Conservation (phyloP, 2,329 filamentous ascomycete species). For the Aspergillus chevalieri region DNA sequence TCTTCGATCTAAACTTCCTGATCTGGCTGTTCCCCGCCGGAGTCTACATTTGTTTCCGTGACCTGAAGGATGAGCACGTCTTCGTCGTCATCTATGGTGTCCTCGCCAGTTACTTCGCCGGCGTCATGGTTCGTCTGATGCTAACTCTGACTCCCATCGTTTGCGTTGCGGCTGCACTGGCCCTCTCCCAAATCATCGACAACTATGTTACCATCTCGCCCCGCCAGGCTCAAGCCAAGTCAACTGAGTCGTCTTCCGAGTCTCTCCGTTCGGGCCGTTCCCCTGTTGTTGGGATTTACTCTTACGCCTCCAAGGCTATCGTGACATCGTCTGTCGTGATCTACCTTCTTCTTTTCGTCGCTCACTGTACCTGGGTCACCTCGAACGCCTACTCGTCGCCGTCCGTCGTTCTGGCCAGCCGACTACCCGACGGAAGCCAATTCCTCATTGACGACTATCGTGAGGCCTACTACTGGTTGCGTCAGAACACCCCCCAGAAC, state of each 20-base stretch:
- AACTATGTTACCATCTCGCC: slow-evolving; percentile 71
- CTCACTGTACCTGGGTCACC: slow-evolving; percentile 98
- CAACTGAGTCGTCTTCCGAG: slow-evolving; percentile 30
- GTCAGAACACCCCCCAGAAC: slow-evolving; percentile 89
- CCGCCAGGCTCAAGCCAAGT: slow-evolving; percentile 42
- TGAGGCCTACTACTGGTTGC: slow-evolving; percentile 98
- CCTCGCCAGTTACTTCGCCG: slow-evolving; percentile 94
- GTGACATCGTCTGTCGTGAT: slow-evolving; percentile 66
- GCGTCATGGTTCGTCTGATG: slow-evolving; percentile 99
- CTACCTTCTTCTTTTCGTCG: slow-evolving; percentile 87
- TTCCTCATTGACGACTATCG: slow-evolving; percentile 99
- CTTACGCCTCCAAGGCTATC: slow-evolving; percentile 68
- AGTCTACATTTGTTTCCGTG: slow-evolving; percentile 96
- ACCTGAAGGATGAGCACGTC: slow-evolving; percentile 90
- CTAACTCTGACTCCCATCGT: slow-evolving; percentile 93
- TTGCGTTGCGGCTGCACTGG: slow-evolving; percentile 86
- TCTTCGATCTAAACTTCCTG: slow-evolving; percentile 96
- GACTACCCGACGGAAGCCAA: slow-evolving; percentile 86
- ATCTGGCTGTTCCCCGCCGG: slow-evolving; percentile 99
- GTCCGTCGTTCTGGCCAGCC: slow-evolving; percentile 89
- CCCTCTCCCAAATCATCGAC: slow-evolving; percentile 80
- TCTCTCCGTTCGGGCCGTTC: slow-evolving; percentile 62
- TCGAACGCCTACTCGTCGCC: slow-evolving; percentile 98
- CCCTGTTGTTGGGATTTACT: slow-evolving; percentile 79
- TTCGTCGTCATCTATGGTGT: slow-evolving; percentile 97